Conservation (phyloP, 164 flowering plant genomes). For the Aristolochia contorta region DNA sequence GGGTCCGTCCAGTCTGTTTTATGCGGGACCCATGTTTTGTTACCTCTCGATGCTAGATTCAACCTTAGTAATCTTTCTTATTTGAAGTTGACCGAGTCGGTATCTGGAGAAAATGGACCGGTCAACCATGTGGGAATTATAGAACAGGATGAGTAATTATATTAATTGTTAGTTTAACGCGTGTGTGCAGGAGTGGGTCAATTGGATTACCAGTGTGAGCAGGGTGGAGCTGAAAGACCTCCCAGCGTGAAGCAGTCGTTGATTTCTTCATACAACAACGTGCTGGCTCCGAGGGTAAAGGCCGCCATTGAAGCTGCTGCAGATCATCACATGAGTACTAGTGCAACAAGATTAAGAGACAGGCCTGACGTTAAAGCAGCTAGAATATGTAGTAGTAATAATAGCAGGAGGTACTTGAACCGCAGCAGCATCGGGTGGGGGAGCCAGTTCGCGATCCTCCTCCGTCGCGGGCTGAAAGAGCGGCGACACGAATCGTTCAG, state of each 20-base stretch:
- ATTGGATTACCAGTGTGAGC: slow-evolving; percentile 37
- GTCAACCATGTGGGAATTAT: too few species aligned
- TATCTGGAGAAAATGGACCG: too few species aligned
- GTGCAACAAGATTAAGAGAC: too few species aligned
- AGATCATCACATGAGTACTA: too few species aligned
- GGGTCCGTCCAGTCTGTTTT: neutral
- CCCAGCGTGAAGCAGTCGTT: slow-evolving; percentile 54
- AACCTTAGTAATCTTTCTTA: too few species aligned
- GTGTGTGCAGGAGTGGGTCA: slow-evolving; percentile 64
- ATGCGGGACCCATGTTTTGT: neutral
- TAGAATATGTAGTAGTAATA: too few species aligned
- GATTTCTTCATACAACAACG: slow-evolving; percentile 43
- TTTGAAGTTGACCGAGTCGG: too few species aligned
- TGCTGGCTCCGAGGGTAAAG: slow-evolving; percentile 62
- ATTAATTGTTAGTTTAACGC: too few species aligned
- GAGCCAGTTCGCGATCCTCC: slow-evolving; percentile 57
- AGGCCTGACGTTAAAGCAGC: too few species aligned
- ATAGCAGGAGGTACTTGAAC: slow-evolving; percentile 8
- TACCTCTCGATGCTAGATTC: too few species aligned
- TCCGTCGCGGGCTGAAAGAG: slow-evolving; percentile 67
- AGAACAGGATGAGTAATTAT: too few species aligned
- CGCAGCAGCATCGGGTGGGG: slow-evolving; percentile 36
- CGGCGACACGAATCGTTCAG: slow-evolving; percentile 69
- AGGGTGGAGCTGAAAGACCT: slow-evolving; percentile 47
- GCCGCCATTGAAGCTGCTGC: slow-evolving; percentile 32